Percentiles rank a stretch among this genome's conserved stretches.
Evolutionary conservation across 1,284 basidiomycete genomes (phyloP).

Genomic region (Ustilago vetiveriae): DNA sequence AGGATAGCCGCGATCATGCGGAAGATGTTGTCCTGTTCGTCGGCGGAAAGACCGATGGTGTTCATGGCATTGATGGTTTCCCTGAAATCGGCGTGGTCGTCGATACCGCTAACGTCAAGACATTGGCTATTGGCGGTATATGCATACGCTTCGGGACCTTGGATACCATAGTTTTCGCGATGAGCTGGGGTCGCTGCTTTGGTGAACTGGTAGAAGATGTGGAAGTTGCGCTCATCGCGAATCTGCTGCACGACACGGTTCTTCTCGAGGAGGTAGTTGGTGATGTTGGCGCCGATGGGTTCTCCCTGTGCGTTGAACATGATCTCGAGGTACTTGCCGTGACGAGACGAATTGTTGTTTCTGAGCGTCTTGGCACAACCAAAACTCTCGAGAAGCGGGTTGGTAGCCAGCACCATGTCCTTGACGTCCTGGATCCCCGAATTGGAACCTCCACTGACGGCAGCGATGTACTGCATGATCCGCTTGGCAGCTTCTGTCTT

Average conservation of each 20-base stretch:
- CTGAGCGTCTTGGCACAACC: constrained; percentile 98
- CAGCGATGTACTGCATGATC: constrained; percentile 99
- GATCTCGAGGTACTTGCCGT: constrained; percentile 99
- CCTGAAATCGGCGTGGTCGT: constrained; percentile 85
- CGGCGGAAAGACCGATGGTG: constrained; percentile 82
- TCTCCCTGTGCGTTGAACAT: constrained; percentile 95
- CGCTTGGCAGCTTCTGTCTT: constrained; percentile 69
- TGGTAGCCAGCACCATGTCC: constrained; percentile 99
- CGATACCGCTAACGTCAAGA: constrained; percentile 88
- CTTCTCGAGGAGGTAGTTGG: constrained; percentile 97
- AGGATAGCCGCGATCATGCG: constrained; percentile 90
- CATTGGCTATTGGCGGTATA: constrained; percentile 94
- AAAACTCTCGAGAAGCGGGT: constrained; percentile 96
- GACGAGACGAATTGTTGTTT: constrained; percentile 98
- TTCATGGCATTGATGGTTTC: constrained; percentile 96
- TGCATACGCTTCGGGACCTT: constrained; percentile 93
- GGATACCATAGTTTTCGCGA: constrained; percentile 92
- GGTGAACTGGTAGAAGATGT: constrained; percentile 99
- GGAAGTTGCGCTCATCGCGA: constrained; percentile 95
- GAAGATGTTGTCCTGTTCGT: constrained; percentile 92
- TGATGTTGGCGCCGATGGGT: constrained; percentile 96
- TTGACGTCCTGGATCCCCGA: constrained; percentile 88
- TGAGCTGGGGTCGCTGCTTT: constrained; percentile 90
- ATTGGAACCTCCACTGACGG: constrained; percentile 82
- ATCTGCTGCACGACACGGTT: constrained; percentile 95